Evolutionary conservation across 345 rosid species (phyloP), one percentile per base, ranked within the genome.

Genomic region (Triadica sebifera): DNA sequence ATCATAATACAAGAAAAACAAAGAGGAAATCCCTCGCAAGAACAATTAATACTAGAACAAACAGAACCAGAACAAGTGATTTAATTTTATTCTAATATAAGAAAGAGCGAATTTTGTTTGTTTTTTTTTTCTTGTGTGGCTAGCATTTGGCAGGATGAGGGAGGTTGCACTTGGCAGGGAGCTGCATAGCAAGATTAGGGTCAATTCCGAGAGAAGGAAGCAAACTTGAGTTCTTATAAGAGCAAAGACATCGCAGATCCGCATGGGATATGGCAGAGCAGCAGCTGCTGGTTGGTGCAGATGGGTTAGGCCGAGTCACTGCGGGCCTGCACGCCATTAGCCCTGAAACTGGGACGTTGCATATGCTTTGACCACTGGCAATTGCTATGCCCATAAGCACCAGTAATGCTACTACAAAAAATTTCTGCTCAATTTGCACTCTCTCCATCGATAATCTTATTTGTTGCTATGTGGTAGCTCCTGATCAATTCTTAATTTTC

Each of bases 171-270:
- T 82, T 80, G 51, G 25, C 65, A n/a, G 89, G 89, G 49, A 87
- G 87, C 75, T 87, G 81, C 79, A 87, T 34, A 66, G 88, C 90
- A 15, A 89, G 92, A 5, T 87, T 82, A 3, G 92, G 89, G 51
- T 89, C 90, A 9, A 87, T 81, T 0, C 92, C 92, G 24, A 84
- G 77, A 4, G 84, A 76, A 45, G 89, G 90, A 74, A 89, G 74
- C 25, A 85, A 11, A 9, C 65, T 67, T 13, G 90, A 89, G 73
- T 83, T 87, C 78, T 81, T 85, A 79, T 82, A 84, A 10, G 74
- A 63, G 86, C 92, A 89, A 55, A 89, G 86, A 79, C 92, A 89
- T 4, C 11, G 55, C 69, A 83, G 0, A 79, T 87, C 60, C 0
- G 85, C 92, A 7, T 77, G 83, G 16, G 89, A 67, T 4, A 89